phyloP scores from a whole-genome alignment of 768 basidiomycete genomes.

The Naganishia antarctica region DNA sequence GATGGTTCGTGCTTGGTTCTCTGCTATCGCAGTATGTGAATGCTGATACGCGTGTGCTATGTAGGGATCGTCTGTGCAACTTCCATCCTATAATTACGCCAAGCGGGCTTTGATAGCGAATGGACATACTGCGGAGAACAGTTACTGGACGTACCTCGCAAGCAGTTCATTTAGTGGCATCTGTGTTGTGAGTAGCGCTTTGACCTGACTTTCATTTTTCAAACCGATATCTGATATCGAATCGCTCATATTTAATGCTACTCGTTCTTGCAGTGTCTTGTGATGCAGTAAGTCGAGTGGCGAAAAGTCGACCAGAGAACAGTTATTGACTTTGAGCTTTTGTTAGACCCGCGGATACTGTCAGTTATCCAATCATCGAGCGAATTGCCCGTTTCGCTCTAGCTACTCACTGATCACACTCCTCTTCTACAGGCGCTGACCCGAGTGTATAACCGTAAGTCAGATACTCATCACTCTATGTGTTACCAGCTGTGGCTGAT shows the following conservation, averaged over 20 bases:
- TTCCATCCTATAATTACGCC: constrained; percentile 91
- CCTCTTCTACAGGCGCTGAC: constrained; percentile 67
- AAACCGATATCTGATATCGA: too few relatives aligned
- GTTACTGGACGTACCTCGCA: constrained; percentile 77
- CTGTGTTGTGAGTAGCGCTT: constrained; percentile 67
- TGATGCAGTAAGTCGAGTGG: constrained; percentile 70
- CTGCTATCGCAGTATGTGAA: neutral
- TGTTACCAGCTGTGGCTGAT: constrained; percentile 1
- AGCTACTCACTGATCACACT: neutral
- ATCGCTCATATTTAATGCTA: too few relatives aligned
- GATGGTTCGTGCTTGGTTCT: constrained; percentile 57
- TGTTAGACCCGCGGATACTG: constrained; percentile 38
- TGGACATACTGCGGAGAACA: constrained; percentile 68
- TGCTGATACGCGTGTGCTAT: neutral
- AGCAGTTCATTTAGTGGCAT: constrained; percentile 84
- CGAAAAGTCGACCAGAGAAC: neutral
- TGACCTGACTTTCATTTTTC: constrained; percentile 21
- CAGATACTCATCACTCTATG: neutral
- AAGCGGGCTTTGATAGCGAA: constrained; percentile 70
- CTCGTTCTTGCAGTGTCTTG: constrained; percentile 59
- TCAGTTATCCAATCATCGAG: too few relatives aligned
- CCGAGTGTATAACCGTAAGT: constrained; percentile 78
- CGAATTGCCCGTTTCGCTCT: too few relatives aligned
- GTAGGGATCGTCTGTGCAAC: constrained; percentile 64
- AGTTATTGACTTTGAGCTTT: neutral